Percentiles rank a stretch among this genome's conserved stretches.
These are phyloP conservation scores for Dimocarpus longan DNA, from an alignment of 345 rosid genomes.

Conservation along the genomic window DNA sequence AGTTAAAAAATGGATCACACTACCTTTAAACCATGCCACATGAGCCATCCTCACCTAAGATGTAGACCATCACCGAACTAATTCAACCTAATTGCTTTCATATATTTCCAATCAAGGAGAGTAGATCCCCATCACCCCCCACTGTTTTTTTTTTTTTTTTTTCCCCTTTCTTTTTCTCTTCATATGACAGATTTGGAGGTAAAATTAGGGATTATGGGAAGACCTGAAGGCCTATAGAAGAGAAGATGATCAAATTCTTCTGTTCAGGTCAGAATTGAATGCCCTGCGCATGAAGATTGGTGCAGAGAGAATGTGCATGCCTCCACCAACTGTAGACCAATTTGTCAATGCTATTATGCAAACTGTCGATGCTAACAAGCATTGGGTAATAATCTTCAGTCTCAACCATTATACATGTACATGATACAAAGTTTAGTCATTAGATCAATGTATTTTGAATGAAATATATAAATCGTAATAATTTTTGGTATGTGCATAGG, in stretches of 20 bases:
- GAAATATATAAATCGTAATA: neutral
- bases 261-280: conserved; percentile 42
- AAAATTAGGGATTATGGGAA: conserved; percentile 36
- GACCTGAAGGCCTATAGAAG: conserved; percentile 36
- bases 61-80: too few relatives aligned
- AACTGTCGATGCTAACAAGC: conserved; percentile 48
- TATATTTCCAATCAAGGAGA: too few relatives aligned
- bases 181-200: neutral
- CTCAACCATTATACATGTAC: neutral
- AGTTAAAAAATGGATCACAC: too few relatives aligned
- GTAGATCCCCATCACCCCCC: too few relatives aligned
- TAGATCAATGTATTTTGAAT: too few relatives aligned
- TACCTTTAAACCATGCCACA: too few relatives aligned
- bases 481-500: neutral
- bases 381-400: conserved; percentile 18
- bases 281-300: conserved; percentile 48
- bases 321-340: conserved; percentile 53
- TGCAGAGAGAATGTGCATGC: conserved; percentile 62
- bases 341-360: conserved; percentile 56
- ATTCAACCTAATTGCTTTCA: too few relatives aligned
- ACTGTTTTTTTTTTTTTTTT: too few relatives aligned
- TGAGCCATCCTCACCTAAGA: too few relatives aligned
- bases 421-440: too few relatives aligned
- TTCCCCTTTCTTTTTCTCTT: too few relatives aligned
- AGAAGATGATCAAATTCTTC: conserved; percentile 25